These are phyloP conservation scores for Oryza glumipatula DNA, from an alignment of 176 grass and related monocot species.

Conservation along the genomic window DNA sequence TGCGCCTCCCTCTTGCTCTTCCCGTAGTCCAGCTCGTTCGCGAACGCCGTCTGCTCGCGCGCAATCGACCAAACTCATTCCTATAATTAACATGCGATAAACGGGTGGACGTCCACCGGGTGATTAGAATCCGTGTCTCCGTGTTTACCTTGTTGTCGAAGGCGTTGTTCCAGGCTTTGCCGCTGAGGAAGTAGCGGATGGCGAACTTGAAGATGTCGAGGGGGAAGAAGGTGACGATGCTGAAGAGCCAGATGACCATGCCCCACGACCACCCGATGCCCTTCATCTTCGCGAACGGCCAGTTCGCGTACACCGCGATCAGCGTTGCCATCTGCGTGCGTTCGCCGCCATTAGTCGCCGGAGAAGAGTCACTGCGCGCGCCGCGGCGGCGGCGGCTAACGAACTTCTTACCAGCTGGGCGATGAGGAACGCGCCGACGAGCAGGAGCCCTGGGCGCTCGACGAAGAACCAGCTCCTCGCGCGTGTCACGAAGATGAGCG, in stretches of 20 bases:
- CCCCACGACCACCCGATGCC: slow-evolving; percentile 77
- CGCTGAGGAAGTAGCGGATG: slow-evolving; percentile 69
- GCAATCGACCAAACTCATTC: background rate
- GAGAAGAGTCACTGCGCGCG: background rate
- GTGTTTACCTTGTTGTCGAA: slow-evolving; percentile 44
- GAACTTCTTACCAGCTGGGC: slow-evolving; percentile 50
- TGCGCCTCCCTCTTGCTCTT: slow-evolving; percentile 74
- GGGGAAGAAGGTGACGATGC: slow-evolving; percentile 68
- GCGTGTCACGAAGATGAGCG: slow-evolving; percentile 76
- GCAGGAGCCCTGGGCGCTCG: slow-evolving; percentile 61
- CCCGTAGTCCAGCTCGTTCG: slow-evolving; percentile 63
- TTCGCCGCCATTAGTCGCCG: background rate
- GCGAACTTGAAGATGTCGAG: slow-evolving; percentile 82
- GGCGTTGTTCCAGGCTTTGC: slow-evolving; percentile 69
- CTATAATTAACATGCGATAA: no score
- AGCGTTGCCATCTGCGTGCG: slow-evolving; percentile 52
- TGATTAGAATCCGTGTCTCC: no score
- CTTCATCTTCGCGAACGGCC: slow-evolving; percentile 58
- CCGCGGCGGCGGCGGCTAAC: background rate
- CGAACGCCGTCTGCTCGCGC: slow-evolving; percentile 62
- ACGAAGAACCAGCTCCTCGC: slow-evolving; percentile 64
- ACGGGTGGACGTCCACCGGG: no score
- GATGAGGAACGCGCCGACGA: slow-evolving; percentile 48
- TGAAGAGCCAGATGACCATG: slow-evolving; percentile 68
- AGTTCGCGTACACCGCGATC: slow-evolving; percentile 58